Evolutionary conservation across 768 basidiomycete genomes (phyloP).

Genomic region (Butyriboletus loyo): DNA sequence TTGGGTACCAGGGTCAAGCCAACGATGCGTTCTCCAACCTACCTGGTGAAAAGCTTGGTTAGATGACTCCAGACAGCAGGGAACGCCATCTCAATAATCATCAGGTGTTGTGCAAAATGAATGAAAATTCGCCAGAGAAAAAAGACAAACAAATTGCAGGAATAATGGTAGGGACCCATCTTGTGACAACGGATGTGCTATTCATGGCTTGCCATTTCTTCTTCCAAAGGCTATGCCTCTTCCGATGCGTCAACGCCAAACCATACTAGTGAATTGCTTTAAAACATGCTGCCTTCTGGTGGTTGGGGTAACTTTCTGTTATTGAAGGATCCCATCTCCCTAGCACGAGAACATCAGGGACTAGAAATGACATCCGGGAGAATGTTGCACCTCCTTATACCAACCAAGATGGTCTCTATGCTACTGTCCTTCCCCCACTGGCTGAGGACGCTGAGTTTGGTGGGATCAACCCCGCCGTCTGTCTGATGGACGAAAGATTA

Average conservation of each 20-base stretch:
- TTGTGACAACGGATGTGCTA: constrained; percentile 8
- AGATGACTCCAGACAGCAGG: not conserved
- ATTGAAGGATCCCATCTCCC: constrained; percentile 91
- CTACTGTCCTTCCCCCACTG: constrained; percentile 75
- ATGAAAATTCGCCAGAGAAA: constrained; percentile 16
- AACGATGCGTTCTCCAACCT: not conserved
- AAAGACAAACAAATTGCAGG: constrained; percentile 16
- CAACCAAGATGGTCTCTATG: constrained; percentile 88
- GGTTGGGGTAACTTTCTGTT: constrained; percentile 97
- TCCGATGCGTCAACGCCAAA: constrained; percentile 1
- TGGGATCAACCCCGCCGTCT: constrained; percentile 75
- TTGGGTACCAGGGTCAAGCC: not conserved
- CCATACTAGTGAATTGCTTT: constrained; percentile 2
- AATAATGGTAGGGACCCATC: constrained; percentile 22
- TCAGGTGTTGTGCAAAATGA: constrained; percentile 4
- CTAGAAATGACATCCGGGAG: not conserved
- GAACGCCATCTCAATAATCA: not conserved
- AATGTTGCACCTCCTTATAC: constrained; percentile 73
- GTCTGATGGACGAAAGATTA: constrained; percentile 77
- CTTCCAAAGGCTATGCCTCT: constrained; percentile 11
- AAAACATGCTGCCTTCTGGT: constrained; percentile 79
- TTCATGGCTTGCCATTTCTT: constrained; percentile 11
- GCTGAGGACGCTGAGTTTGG: constrained; percentile 67
- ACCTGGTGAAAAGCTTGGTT: not conserved
- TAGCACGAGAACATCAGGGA: constrained; percentile 30